Percentiles rank a stretch among this genome's conserved stretches.
Evolutionary conservation across 345 rosid species (phyloP).

Genomic region (Brassica carinata): DNA sequence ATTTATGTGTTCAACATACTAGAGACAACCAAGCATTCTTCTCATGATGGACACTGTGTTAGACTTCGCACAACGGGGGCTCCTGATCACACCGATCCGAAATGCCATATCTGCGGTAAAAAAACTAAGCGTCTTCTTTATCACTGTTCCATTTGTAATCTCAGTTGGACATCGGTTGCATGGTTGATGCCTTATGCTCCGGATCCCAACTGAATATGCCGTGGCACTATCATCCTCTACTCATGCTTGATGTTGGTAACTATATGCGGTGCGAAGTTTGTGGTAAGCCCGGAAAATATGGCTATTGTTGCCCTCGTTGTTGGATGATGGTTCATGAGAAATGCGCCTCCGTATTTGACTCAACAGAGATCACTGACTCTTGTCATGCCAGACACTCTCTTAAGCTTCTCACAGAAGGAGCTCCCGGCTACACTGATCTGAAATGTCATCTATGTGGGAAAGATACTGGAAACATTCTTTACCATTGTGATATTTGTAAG

Average conservation of each 20-base stretch:
- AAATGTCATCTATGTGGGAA: neutral
- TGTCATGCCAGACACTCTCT: slow-evolving; percentile 15
- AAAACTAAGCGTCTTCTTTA: neutral
- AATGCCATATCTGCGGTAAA: slow-evolving; percentile 6
- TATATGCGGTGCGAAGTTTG: neutral
- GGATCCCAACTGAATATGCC: neutral
- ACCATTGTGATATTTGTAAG: slow-evolving; percentile 31
- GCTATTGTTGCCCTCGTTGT: neutral
- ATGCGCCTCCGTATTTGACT: neutral
- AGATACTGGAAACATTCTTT: neutral
- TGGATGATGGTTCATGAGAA: slow-evolving; percentile 4
- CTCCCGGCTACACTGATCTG: neutral
- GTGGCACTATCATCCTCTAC: slow-evolving; percentile 22
- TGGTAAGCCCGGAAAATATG: neutral
- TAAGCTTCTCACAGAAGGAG: neutral
- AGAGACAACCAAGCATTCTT: neutral
- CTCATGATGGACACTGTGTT: neutral
- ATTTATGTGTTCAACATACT: neutral
- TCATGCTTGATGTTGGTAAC: neutral
- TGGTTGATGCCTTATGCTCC: neutral
- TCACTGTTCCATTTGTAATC: neutral
- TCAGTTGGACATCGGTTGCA: slow-evolving; percentile 1
- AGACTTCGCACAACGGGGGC: slow-evolving; percentile 26
- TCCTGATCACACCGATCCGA: slow-evolving; percentile 11
- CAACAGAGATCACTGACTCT: slow-evolving; percentile 3